Percentiles rank a stretch among this genome's conserved stretches.
These are phyloP conservation scores for Cryptosporidium sp. DNA, from an alignment of 169 alveolate genomes.

Conservation along the genomic window DNA sequence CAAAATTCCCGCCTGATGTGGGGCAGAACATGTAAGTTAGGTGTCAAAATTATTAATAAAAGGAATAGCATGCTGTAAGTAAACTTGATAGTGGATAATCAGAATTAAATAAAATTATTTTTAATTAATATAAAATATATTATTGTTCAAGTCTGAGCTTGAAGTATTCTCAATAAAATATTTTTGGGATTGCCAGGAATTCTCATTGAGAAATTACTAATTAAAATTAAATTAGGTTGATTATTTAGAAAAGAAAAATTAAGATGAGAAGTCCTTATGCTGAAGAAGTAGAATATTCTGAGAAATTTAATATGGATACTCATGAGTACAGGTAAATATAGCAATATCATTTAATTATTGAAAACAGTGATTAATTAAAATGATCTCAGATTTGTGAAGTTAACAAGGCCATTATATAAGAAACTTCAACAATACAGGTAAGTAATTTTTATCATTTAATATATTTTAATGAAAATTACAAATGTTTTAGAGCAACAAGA, in stretches of 20 bases:
- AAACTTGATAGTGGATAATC: slow-evolving; percentile 1
- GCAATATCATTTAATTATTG: neutral
- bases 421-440: slow-evolving; percentile 75
- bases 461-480: neutral
- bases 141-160: neutral
- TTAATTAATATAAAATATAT: neutral
- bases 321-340: slow-evolving; percentile 67
- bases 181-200: neutral
- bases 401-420: slow-evolving; percentile 65
- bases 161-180: neutral
- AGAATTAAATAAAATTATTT: neutral
- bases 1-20: slow-evolving; percentile 11
- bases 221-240: neutral
- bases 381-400: slow-evolving; percentile 48
- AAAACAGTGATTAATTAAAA: neutral
- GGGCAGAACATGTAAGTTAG: slow-evolving; percentile 14
- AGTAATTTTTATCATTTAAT: neutral
- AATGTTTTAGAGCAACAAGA: slow-evolving; percentile 56
- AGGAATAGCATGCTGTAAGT: neutral
- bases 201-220: neutral
- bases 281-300: slow-evolving; percentile 74
- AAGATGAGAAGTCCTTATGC: slow-evolving; percentile 76
- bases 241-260: neutral
- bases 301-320: slow-evolving; percentile 73
- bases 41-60: slow-evolving; percentile 6